Evolutionary conservation across 2,329 filamentous ascomycete genomes (phyloP).

Genomic region (Diaporthe velutina): DNA sequence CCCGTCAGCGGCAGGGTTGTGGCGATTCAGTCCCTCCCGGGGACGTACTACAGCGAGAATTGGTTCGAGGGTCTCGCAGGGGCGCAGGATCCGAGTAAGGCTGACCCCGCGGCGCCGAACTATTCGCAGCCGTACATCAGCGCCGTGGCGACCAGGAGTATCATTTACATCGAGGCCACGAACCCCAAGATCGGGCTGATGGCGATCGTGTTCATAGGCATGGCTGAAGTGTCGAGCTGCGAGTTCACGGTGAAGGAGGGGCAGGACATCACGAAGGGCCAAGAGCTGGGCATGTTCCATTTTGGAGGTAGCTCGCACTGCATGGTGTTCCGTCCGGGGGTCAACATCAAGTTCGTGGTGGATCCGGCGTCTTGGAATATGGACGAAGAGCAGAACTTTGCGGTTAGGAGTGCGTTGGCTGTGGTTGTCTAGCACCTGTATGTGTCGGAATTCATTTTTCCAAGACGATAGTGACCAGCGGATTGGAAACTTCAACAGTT

Average conservation of each 20-base stretch:
- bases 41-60: conserved; percentile 72
- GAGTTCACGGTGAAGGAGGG: not conserved
- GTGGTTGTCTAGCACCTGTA: not conserved
- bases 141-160: conserved; percentile 14
- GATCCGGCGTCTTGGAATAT: not conserved
- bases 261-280: not conserved
- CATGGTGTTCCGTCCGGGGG: not conserved
- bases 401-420: not conserved
- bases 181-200: conserved; percentile 4
- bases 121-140: conserved; percentile 24
- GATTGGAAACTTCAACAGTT: too few relatives aligned
- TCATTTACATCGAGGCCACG: conserved; percentile 14
- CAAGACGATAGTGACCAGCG: too few relatives aligned
- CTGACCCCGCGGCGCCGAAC: not conserved
- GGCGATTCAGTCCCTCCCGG: conserved; percentile 63
- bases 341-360: not conserved
- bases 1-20: conserved; percentile 68
- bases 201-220: not conserved
- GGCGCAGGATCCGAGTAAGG: conserved; percentile 42
- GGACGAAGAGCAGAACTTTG: not conserved
- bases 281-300: conserved; percentile 19
- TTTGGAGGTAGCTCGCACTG: conserved; percentile 14
- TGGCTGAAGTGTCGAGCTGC: conserved; percentile 10
- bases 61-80: conserved; percentile 55
- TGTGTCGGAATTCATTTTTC: not conserved